Conservation (phyloP, 805 yeast genomes). For the Kuraishia hungarica region DNA sequence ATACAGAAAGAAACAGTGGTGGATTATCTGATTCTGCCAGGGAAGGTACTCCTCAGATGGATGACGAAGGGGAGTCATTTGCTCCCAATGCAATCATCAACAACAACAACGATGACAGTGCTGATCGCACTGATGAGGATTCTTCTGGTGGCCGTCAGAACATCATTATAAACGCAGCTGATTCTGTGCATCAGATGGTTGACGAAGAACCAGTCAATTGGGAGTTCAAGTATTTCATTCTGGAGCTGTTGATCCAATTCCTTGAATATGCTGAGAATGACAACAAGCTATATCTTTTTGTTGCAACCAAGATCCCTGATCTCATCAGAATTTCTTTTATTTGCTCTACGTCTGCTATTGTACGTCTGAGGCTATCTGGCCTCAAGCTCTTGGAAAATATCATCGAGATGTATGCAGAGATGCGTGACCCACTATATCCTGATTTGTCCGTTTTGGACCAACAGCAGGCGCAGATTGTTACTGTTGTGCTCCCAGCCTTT, state of each 20-base stretch:
- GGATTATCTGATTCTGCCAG: constrained; percentile 4
- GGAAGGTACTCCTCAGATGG: not conserved
- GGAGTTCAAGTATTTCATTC: constrained; percentile 43
- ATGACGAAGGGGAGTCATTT: constrained; percentile 11
- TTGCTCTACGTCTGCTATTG: constrained; percentile 68
- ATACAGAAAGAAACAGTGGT: not conserved
- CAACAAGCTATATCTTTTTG: constrained; percentile 25
- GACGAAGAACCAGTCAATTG: constrained; percentile 50
- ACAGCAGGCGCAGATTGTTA: constrained; percentile 89
- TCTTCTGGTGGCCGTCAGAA: constrained; percentile 3
- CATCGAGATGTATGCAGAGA: constrained; percentile 48
- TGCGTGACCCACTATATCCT: constrained; percentile 66
- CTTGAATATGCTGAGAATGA: constrained; percentile 31
- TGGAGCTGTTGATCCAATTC: constrained; percentile 36
- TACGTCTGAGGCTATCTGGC: constrained; percentile 55
- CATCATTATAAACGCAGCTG: not conserved
- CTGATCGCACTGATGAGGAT: constrained; percentile 2
- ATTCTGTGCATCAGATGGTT: constrained; percentile 12
- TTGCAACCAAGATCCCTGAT: constrained; percentile 45
- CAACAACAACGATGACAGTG: constrained; percentile 8
- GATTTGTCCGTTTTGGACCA: constrained; percentile 72
- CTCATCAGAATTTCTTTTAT: constrained; percentile 71
- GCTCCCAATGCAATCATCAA: constrained; percentile 1
- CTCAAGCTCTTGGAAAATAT: constrained; percentile 56
- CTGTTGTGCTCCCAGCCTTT: constrained; percentile 86